Conservation (phyloP, 176 grass and related monocot species). For the Saccharum officinarum region DNA sequence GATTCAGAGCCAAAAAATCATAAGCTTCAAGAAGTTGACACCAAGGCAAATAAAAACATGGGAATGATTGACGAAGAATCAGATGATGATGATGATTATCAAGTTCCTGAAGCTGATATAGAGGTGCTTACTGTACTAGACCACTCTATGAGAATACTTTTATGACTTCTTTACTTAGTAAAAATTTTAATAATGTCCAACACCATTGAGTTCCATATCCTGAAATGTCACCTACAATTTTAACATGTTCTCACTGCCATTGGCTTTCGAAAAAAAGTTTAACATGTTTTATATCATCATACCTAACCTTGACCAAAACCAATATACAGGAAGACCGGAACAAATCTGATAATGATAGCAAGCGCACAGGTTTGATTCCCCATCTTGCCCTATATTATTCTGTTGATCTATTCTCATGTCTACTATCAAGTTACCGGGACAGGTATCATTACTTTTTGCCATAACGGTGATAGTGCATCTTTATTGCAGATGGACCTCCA, state of each 20-base stretch:
- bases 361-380: conserved; percentile 53
- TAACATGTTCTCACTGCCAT: too few species aligned
- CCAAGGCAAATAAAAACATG: conserved; percentile 42
- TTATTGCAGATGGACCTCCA: conserved; percentile 50
- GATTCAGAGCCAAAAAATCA: conserved; percentile 45
- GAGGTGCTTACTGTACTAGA: conserved; percentile 47
- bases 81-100: conserved; percentile 91
- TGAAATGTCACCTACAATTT: background rate
- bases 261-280: too few species aligned
- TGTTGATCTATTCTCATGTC: background rate
- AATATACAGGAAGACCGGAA: conserved; percentile 47
- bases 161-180: background rate
- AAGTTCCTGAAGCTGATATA: conserved; percentile 62
- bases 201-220: background rate
- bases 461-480: background rate
- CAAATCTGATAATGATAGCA: conserved; percentile 52
- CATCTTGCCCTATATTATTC: background rate
- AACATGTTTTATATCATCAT: background rate
- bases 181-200: background rate
- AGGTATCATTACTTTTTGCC: background rate
- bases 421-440: background rate
- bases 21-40: conserved; percentile 28
- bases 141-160: background rate
- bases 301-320: conserved; percentile 33
- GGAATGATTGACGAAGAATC: conserved; percentile 73